These are phyloP conservation scores for Yarrowia galli DNA, from an alignment of 1,139 yeast genomes.

Conservation along the genomic window DNA sequence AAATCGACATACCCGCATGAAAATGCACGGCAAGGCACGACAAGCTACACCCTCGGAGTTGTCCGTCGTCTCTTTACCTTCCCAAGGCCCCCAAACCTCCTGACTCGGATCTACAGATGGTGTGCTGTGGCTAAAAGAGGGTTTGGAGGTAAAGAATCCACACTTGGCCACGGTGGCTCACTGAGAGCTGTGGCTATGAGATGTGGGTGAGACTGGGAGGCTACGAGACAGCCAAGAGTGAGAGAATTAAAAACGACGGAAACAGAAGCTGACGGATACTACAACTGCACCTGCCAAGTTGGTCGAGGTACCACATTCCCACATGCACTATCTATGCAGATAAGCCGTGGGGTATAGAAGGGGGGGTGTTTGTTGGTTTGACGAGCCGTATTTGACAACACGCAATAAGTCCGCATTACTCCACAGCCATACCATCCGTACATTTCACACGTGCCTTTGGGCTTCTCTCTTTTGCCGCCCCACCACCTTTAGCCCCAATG, in stretches of 20 bases:
- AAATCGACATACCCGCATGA: not conserved
- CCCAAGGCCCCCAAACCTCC: conserved; percentile 8
- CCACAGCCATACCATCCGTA: too few species aligned
- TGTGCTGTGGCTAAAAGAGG: conserved; percentile 39
- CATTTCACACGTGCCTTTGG: not conserved
- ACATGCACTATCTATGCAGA: conserved; percentile 34
- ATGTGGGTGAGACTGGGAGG: not conserved
- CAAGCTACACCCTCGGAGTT: not conserved
- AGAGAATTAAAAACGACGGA: not conserved
- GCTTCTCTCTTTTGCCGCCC: not conserved
- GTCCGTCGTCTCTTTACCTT: not conserved
- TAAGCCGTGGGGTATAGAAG: conserved; percentile 5
- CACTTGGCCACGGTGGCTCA: conserved; percentile 33
- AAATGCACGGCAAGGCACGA: conserved; percentile 3
- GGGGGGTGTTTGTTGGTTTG: not conserved
- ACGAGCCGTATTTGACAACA: not conserved
- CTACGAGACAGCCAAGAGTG: too few species aligned
- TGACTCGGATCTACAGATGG: conserved; percentile 37
- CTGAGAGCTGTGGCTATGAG: conserved; percentile 13
- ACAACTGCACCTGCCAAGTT: not conserved
- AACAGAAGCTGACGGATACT: too few species aligned
- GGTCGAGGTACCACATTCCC: not conserved
- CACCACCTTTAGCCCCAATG: conserved; percentile 29
- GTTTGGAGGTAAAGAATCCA: conserved; percentile 25
- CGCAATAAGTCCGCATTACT: too few species aligned